Base-by-base conservation (phyloP, 129 eudicot genomes). In the Artemisia annua region DNA sequence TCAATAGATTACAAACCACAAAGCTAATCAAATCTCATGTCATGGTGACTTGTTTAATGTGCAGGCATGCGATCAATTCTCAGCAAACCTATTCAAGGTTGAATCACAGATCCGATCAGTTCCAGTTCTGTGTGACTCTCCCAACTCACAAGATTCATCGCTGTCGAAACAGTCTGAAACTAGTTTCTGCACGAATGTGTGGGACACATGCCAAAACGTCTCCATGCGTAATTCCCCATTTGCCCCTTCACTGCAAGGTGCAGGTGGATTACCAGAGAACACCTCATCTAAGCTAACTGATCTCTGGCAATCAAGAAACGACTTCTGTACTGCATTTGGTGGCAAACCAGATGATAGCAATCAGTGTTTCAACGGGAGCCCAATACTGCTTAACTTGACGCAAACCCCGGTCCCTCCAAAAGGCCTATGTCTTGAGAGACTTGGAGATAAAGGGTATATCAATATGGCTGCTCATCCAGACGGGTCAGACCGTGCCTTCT, bases 381-480 rank as follows among this genome's bases (percentile, higher is more conserved):
- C 86, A 8, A 57, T 89, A 24, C 54, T 63, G 0, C 89, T 89
- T 9, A 86, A 87, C 83, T 70, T 60, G 16, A 84, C 82, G 6
- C 10, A 48, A 22, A 76, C 71, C 75, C 46, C 75, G 3, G 57
- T 60, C 60, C 91, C 95, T 0, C 88, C 95, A 3, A 85, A 77
- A 20, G 97, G 98, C 24, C 20, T 94, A 39, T 90, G 97, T 35
- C 86, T 94, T 7, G 98, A 94, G 78, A 87, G 78, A 72, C 69
- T 94, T 8, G 96, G 86, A 18, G 79, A 77, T 51, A 92, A 84
- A 46, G 73, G 83, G 2, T 94, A 85, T 49, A 83, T 94, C 70
- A 90, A 87, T 48, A 90, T 94, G 98, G 98, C 76, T 43, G 81
- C 97, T 48, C 98, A 94, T 67, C 97, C 98, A 0, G 98, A 94